phyloP scores from a whole-genome alignment of 176 grass and related monocot genomes.

The Chloris gayana region DNA sequence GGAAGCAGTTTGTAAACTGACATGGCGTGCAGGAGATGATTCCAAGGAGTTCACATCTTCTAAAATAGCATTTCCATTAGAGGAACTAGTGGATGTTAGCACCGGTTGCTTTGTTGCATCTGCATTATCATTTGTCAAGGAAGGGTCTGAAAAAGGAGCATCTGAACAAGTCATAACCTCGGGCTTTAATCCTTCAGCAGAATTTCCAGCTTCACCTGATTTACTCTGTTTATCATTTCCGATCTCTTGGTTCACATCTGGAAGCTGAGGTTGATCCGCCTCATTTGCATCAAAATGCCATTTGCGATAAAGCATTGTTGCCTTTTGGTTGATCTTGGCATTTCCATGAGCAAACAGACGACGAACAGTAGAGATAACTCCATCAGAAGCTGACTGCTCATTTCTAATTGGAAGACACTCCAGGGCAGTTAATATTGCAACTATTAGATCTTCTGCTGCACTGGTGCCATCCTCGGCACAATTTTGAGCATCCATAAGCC shows the following conservation, averaged over 20 bases:
- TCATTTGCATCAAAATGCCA: conserved; percentile 44
- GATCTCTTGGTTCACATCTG: conserved; percentile 16
- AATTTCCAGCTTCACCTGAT: not conserved
- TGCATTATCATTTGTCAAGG: conserved; percentile 23
- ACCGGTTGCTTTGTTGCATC: conserved; percentile 32
- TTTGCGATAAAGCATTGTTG: conserved; percentile 48
- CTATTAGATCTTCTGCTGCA: conserved; percentile 47
- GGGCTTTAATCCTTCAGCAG: conserved; percentile 24
- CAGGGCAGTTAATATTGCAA: conserved; percentile 47
- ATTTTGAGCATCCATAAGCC: conserved; percentile 67
- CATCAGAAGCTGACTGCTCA: conserved; percentile 38
- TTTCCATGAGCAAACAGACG: conserved; percentile 49
- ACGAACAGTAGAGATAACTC: conserved; percentile 47
- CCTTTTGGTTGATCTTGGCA: conserved; percentile 55
- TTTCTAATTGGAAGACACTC: conserved; percentile 46
- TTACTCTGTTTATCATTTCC: conserved; percentile 15
- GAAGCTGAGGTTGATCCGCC: conserved; percentile 7
- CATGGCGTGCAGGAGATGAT: conserved; percentile 31
- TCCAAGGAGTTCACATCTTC: conserved; percentile 38
- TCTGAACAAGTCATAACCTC: conserved; percentile 17
- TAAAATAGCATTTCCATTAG: conserved; percentile 31
- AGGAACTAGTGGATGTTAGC: conserved; percentile 22
- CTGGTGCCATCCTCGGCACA: conserved; percentile 19
- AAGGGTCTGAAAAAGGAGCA: conserved; percentile 20
- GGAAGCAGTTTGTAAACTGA: conserved; percentile 30